Conservation (phyloP, 2,329 filamentous ascomycete genomes). For the Parastagonospora avenae region DNA sequence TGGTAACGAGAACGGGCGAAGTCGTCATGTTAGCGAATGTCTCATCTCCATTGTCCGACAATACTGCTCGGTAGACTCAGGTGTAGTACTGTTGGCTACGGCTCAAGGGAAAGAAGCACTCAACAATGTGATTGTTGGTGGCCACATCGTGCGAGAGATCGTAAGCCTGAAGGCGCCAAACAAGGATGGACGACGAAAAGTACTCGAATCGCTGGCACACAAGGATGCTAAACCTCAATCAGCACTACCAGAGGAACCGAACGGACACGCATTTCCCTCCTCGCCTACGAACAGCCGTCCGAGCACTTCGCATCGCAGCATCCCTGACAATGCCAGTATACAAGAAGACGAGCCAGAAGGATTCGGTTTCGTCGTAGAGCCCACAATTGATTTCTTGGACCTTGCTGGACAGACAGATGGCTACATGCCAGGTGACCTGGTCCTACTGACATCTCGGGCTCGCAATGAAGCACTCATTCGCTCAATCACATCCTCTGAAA, state of each 20-base stretch:
- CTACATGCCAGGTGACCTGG: constrained; percentile 95
- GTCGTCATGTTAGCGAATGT: constrained; percentile 88
- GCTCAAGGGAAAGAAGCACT: constrained; percentile 91
- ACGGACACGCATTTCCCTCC: constrained; percentile 40
- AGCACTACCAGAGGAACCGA: constrained; percentile 19
- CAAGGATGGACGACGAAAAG: constrained; percentile 83
- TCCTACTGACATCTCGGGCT: constrained; percentile 82
- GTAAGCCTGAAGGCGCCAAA: constrained; percentile 87
- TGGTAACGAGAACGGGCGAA: constrained; percentile 89
- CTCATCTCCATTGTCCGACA: constrained; percentile 82
- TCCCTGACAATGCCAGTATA: constrained; percentile 46
- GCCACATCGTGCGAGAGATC: constrained; percentile 91
- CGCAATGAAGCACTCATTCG: constrained; percentile 92
- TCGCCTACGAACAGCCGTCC: constrained; percentile 57
- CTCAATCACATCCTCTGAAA: constrained; percentile 60
- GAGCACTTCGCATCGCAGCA: constrained; percentile 49
- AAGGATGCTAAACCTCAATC: constrained; percentile 39
- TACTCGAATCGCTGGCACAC: constrained; percentile 79
- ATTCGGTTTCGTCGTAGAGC: constrained; percentile 72
- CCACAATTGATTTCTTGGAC: constrained; percentile 86
- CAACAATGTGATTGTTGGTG: constrained; percentile 87
- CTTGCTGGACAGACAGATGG: constrained; percentile 93
- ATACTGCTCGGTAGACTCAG: constrained; percentile 78
- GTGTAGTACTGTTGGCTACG: constrained; percentile 86
- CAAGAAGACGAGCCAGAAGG: constrained; percentile 38